These are phyloP conservation scores for Excoecaria cochinchinensis DNA, from an alignment of 345 rosid genomes.

Conservation along the genomic window DNA sequence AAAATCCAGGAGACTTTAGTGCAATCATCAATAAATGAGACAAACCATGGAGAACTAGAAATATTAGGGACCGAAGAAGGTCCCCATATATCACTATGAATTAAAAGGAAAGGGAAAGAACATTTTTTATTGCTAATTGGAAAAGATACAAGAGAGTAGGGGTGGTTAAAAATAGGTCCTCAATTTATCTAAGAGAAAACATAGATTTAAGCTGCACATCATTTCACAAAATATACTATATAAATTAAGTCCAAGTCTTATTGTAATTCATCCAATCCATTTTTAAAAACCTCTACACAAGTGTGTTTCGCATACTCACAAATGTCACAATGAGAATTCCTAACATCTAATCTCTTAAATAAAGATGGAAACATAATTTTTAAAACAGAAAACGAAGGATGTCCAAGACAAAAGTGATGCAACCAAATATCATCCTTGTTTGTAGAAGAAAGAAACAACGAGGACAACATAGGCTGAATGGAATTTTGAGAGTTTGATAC, in stretches of 20 bases:
- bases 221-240: too few species aligned
- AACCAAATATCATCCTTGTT: too few species aligned
- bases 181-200: too few species aligned
- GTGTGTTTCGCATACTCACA: slow-evolving; percentile 10
- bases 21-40: background rate
- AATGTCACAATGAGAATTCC: background rate
- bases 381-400: background rate
- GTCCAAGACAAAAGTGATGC: background rate
- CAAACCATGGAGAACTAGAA: background rate
- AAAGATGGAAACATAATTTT: slow-evolving; percentile 4
- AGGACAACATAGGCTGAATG: too few species aligned
- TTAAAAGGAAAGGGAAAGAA: background rate
- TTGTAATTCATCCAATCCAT: too few species aligned
- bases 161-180: too few species aligned
- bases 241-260: too few species aligned
- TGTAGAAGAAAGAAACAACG: too few species aligned
- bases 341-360: background rate
- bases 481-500: too few species aligned
- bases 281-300: too few species aligned
- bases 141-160: slow-evolving; percentile 1
- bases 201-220: too few species aligned
- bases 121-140: background rate
- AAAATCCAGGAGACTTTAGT: too few species aligned
- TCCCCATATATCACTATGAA: background rate
- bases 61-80: slow-evolving; percentile 2